These are phyloP conservation scores for Kwoniella bestiolae DNA, from an alignment of 768 basidiomycete species.

Conservation along the genomic window DNA sequence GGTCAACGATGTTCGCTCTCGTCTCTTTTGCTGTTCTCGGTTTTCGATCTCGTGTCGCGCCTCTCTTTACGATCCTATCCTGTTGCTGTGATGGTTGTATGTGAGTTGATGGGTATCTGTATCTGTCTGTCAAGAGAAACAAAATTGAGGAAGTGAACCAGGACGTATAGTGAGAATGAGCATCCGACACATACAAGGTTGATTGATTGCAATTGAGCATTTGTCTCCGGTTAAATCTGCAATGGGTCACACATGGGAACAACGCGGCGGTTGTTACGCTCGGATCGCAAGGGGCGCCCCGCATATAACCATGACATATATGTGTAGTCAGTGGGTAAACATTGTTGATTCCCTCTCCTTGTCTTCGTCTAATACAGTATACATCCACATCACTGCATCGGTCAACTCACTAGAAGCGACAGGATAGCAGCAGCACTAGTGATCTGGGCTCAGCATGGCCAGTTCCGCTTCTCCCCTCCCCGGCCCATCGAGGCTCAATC, in stretches of 20 bases:
- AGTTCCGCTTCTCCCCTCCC: constrained; percentile 17
- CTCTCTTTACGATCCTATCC: no score
- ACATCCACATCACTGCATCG: no score
- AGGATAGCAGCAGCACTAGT: no score
- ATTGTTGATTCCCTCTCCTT: neutral
- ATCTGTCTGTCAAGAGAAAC: no score
- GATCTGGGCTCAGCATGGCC: constrained; percentile 18
- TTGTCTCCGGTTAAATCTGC: neutral
- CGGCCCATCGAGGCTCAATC: constrained; percentile 14
- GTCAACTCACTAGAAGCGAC: no score
- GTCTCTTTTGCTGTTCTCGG: no score
- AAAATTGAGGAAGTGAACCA: no score
- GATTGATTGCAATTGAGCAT: constrained; percentile 1
- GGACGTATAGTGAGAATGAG: neutral
- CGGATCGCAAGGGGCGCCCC: neutral
- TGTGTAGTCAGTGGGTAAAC: neutral
- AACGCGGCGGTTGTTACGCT: neutral
- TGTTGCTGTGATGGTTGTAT: no score
- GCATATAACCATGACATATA: neutral
- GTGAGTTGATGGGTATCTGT: no score
- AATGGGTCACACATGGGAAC: neutral
- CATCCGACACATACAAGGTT: no score
- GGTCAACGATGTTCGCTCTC: no score
- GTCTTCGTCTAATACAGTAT: constrained; percentile 1
- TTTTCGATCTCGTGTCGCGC: no score